Evolutionary conservation across 2,329 filamentous ascomycete genomes (phyloP).

Genomic region (Pseudodiploospora longispora): DNA sequence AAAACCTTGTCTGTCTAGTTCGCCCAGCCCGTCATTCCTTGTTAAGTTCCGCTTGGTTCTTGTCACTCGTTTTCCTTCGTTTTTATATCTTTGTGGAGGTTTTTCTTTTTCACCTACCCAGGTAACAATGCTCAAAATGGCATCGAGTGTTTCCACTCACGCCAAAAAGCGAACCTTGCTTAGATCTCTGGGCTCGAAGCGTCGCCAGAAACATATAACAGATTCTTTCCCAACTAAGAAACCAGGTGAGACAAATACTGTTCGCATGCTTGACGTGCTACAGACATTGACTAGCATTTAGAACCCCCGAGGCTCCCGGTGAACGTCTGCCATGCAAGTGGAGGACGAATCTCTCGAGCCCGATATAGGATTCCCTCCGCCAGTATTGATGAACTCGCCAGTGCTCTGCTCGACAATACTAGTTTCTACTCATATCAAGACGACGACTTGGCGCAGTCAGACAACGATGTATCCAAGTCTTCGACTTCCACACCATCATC

Average conservation of each 20-base stretch:
- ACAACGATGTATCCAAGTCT: neutral
- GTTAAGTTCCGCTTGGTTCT: neutral
- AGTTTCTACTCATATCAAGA: constrained; percentile 6
- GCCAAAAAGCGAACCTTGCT: constrained; percentile 24
- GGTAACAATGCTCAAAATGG: constrained; percentile 13
- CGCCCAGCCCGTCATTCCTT: too few species aligned
- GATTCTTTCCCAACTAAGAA: constrained; percentile 11
- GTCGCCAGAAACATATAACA: constrained; percentile 14
- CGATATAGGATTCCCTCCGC: constrained; percentile 4
- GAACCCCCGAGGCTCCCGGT: constrained; percentile 1
- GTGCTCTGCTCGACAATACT: constrained; percentile 20
- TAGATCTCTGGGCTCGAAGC: constrained; percentile 18
- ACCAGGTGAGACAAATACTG: constrained; percentile 10
- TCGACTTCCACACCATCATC: neutral
- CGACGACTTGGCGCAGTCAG: constrained; percentile 1
- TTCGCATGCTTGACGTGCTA: neutral
- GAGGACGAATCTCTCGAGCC: constrained; percentile 7
- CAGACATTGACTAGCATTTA: neutral
- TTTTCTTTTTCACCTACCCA: too few species aligned
- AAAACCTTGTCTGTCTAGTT: too few species aligned
- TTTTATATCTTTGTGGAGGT: constrained; percentile 1
- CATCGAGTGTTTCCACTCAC: constrained; percentile 17
- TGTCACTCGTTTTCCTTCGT: constrained; percentile 4
- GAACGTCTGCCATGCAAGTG: constrained; percentile 6
- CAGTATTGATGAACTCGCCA: constrained; percentile 21